Evolutionary conservation across 768 basidiomycete species (phyloP).

Genomic region (Amylocystis lapponica): DNA sequence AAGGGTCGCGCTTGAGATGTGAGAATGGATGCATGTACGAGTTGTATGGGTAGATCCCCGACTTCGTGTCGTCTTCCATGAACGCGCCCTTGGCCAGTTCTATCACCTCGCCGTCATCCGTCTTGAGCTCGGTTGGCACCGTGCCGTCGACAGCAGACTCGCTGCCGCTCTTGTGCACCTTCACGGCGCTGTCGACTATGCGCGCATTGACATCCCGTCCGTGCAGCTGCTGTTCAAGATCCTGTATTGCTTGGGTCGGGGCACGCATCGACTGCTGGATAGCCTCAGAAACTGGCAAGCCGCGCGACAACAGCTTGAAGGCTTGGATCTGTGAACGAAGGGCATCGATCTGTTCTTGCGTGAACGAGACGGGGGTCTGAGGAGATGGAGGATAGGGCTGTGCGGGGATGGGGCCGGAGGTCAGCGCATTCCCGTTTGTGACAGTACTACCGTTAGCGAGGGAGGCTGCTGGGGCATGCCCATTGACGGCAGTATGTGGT

Average conservation of each 20-base stretch:
- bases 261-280: slow-evolving; percentile 67
- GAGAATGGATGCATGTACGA: slow-evolving; percentile 81
- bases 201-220: slow-evolving; percentile 54
- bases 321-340: slow-evolving; percentile 82
- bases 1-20: slow-evolving; percentile 62
- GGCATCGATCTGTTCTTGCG: slow-evolving; percentile 64
- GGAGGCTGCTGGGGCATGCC: slow-evolving; percentile 15
- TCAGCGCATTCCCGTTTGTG: slow-evolving; percentile 35
- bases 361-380: slow-evolving; percentile 74
- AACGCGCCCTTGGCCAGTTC: slow-evolving; percentile 70
- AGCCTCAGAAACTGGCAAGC: slow-evolving; percentile 60
- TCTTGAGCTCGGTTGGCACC: slow-evolving; percentile 24
- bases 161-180: slow-evolving; percentile 53
- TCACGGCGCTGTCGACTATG: slow-evolving; percentile 71
- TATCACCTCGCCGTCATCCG: slow-evolving; percentile 51
- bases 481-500: slow-evolving; percentile 19
- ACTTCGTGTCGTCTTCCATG: slow-evolving; percentile 74
- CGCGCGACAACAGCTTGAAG: slow-evolving; percentile 65
- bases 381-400: slow-evolving; percentile 49
- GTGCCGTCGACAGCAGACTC: slow-evolving; percentile 16
- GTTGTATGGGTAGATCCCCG: slow-evolving; percentile 89
- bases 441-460: slow-evolving; percentile 29
- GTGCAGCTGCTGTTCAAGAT: slow-evolving; percentile 61
- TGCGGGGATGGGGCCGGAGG: slow-evolving; percentile 44
- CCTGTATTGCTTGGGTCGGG: slow-evolving; percentile 52